Evolutionary conservation across 495 filamentous ascomycete species (phyloP), one percentile per base, ranked within the genome.

Genomic region (Penicillium longicatenatum): DNA sequence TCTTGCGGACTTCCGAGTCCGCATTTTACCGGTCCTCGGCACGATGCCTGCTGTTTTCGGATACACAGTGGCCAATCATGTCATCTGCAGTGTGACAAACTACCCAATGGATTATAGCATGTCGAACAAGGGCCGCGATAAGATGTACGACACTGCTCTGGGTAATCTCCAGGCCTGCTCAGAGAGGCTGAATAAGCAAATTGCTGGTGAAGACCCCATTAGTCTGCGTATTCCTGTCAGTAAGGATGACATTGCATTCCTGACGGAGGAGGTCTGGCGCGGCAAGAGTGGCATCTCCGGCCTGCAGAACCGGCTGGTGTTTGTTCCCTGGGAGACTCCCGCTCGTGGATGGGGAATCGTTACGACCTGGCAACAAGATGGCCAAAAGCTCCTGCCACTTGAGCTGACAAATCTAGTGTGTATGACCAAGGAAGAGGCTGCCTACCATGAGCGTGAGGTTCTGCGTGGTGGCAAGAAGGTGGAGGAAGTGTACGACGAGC

Each of bases 11-110:
- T 99, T 99, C 75, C 82, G 94, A 8, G 89, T 95, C 17, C 85
- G 94, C 21, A 98, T 99, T 54, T 74, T 99, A 43, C 94, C 94
- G 0, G 94, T 99, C 0, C 73, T 99, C 17, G 94, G 94, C 4
- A 98, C 94, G 0, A 97, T 99, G 92, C 94, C 94, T 2, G 93
- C 93, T 2, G 84, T 97, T 0, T 99, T 99, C 75, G 94, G 94
- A 14, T 90, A 95, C 55, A 87, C 86, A 1, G 81, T 88, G 24
- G 94, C 94, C 1, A 99, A 97, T 68, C 90, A 97, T 62, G 84
- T 98, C 37, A 91, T 98, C 56, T 81, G 94, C 59, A 84, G 87
- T 41, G 82, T 97, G n/a, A 80, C 91, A 2, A 88, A 84, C 22
- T 98, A 98, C 66, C 95, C 93, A 0, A 84, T 86, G 55, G 92